Percentiles rank a stretch among this genome's conserved stretches.
Evolutionary conservation across 2,329 filamentous ascomycete species (phyloP).

Genomic region (Elsinoe arachidis): DNA sequence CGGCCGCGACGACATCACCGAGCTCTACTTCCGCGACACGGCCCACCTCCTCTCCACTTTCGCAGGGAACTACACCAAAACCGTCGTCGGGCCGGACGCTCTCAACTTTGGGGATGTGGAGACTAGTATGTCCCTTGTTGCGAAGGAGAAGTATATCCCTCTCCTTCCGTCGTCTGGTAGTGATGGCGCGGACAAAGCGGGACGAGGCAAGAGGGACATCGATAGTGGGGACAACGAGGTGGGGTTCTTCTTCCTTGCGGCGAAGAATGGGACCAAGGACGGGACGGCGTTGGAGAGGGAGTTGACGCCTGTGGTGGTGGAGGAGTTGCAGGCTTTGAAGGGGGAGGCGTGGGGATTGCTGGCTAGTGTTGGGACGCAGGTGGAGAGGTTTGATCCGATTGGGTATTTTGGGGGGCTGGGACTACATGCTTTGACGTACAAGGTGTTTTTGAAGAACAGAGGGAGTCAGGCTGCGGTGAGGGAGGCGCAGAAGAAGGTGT

Average conservation of each 20-base stretch:
- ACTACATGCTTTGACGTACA: neutral
- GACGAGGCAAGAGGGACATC: neutral
- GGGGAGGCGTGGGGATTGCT: neutral
- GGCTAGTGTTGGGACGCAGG: neutral
- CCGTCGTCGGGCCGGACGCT: neutral
- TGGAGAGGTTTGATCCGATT: neutral
- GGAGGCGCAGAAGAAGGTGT: neutral
- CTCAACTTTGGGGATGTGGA: conserved; percentile 4
- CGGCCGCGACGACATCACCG: neutral
- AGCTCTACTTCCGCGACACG: conserved; percentile 3
- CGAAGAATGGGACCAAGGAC: neutral
- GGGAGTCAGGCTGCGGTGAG: neutral
- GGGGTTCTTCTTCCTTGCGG: neutral
- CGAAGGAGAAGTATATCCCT: neutral
- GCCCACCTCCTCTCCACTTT: neutral
- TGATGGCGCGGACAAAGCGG: neutral
- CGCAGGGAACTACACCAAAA: neutral
- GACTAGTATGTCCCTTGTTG: neutral
- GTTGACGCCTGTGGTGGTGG: neutral
- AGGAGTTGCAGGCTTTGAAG: neutral
- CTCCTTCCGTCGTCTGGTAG: neutral
- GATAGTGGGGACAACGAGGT: neutral
- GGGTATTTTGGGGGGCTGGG: neutral
- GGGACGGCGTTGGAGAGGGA: neutral
- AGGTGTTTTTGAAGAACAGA: neutral